These are phyloP conservation scores for Ramaria sp. DNA, from an alignment of 768 basidiomycete genomes.

Conservation along the genomic window DNA sequence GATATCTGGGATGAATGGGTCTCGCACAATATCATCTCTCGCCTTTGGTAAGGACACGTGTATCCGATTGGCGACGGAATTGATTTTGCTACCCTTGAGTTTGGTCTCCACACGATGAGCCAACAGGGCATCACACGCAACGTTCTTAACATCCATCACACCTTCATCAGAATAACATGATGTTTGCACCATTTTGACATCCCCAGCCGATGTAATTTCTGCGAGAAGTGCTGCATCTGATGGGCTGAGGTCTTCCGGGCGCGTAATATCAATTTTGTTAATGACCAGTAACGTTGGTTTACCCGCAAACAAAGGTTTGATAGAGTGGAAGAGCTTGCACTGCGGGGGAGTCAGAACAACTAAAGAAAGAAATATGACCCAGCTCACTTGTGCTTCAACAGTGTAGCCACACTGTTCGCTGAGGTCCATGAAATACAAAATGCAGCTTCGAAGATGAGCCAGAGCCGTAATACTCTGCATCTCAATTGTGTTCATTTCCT, in stretches of 20 bases:
- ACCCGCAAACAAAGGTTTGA: constrained; percentile 91
- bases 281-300: constrained; percentile 93
- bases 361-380: constrained; percentile 2
- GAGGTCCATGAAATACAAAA: constrained; percentile 98
- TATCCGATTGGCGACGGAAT: constrained; percentile 87
- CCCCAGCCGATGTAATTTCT: constrained; percentile 70
- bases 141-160: constrained; percentile 93
- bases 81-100: constrained; percentile 88
- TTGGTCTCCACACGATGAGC: constrained; percentile 92
- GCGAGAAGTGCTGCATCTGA: constrained; percentile 75
- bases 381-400: constrained; percentile 82
- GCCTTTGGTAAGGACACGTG: constrained; percentile 89
- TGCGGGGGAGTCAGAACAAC: constrained; percentile 20
- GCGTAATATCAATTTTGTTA: constrained; percentile 94
- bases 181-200: constrained; percentile 67
- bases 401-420: constrained; percentile 98
- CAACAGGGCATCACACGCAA: constrained; percentile 89
- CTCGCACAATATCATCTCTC: constrained; percentile 80
- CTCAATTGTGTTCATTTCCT: constrained; percentile 99
- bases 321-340: constrained; percentile 99
- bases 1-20: constrained; percentile 81
- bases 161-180: constrained; percentile 97
- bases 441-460: constrained; percentile 88
- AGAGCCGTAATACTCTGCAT: constrained; percentile 99
- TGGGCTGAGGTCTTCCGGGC: constrained; percentile 71